Percentiles rank a stretch among this genome's conserved stretches.
phyloP scores from a whole-genome alignment of 2,329 filamentous ascomycete genomes.

The Knufia petricola region DNA sequence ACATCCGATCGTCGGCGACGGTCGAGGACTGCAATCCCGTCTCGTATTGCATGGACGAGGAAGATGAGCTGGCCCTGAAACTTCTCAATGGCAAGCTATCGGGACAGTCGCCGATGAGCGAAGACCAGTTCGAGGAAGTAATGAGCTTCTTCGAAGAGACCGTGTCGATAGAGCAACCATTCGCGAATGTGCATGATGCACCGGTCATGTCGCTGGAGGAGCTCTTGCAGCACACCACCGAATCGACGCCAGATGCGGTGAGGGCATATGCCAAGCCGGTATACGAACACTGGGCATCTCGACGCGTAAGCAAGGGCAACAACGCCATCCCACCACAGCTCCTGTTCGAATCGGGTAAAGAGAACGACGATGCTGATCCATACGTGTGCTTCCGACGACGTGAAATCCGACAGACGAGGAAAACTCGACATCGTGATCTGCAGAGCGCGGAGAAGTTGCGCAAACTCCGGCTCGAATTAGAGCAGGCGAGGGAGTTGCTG shows the following conservation, averaged over 20 bases:
- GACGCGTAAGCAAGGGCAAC: conserved; percentile 58
- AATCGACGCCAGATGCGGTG: conserved; percentile 44
- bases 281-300: conserved; percentile 81
- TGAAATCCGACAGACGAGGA: conserved; percentile 86
- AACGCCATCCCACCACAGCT: conserved; percentile 64
- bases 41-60: conserved; percentile 87
- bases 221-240: conserved; percentile 61
- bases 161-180: conserved; percentile 73
- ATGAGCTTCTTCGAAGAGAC: conserved; percentile 94
- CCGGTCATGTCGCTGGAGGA: conserved; percentile 64
- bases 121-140: conserved; percentile 85
- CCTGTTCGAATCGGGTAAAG: conserved; percentile 78
- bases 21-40: conserved; percentile 90
- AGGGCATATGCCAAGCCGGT: conserved; percentile 62
- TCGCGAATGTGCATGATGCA: conserved; percentile 79
- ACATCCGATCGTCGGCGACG: conserved; percentile 95
- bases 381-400: conserved; percentile 96
- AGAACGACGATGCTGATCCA: conserved; percentile 90
- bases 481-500: conserved; percentile 75
- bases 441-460: conserved; percentile 93
- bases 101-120: conserved; percentile 55
- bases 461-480: conserved; percentile 79
- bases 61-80: conserved; percentile 78
- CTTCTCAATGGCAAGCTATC: conserved; percentile 69
- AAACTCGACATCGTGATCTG: conserved; percentile 85